Percentiles rank a stretch among this genome's conserved stretches.
Conservation (phyloP, 305 asterid genomes). For the Nicotiana rustica region DNA sequence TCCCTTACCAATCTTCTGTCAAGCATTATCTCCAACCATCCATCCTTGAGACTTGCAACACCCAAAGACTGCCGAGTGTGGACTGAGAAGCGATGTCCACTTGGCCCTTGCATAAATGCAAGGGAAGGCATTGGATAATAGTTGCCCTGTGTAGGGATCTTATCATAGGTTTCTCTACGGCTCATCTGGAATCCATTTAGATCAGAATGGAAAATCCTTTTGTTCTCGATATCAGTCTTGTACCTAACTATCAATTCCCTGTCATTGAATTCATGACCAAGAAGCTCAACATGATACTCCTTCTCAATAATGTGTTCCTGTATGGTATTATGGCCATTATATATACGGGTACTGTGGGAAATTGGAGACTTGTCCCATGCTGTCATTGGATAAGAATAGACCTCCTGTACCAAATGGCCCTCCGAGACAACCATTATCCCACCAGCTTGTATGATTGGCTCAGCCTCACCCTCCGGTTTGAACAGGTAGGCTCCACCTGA, state of each 20-base stretch:
- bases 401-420: conserved; percentile 88
- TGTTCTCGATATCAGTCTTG: conserved; percentile 73
- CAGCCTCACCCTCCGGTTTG: conserved; percentile 85
- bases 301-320: conserved; percentile 88
- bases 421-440: conserved; percentile 77
- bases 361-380: conserved; percentile 70
- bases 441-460: conserved; percentile 57
- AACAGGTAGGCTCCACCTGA: conserved; percentile 91
- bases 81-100: conserved; percentile 81
- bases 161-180: conserved; percentile 90
- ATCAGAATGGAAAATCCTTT: conserved; percentile 80
- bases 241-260: conserved; percentile 79
- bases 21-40: conserved; percentile 94
- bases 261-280: conserved; percentile 67
- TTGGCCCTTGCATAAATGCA: conserved; percentile 76
- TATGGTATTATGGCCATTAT: conserved; percentile 58
- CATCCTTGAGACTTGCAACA: conserved; percentile 83
- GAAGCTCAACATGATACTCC: conserved; percentile 93
- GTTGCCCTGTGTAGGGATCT: conserved; percentile 96
- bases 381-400: conserved; percentile 77
- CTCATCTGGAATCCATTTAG: conserved; percentile 95
- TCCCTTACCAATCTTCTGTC: conserved; percentile 83
- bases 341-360: conserved; percentile 88
- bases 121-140: conserved; percentile 97
- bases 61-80: conserved; percentile 91